These are phyloP conservation scores for Trypanosoma melophagium DNA, from an alignment of 208 protist genomes.

Conservation along the genomic window DNA sequence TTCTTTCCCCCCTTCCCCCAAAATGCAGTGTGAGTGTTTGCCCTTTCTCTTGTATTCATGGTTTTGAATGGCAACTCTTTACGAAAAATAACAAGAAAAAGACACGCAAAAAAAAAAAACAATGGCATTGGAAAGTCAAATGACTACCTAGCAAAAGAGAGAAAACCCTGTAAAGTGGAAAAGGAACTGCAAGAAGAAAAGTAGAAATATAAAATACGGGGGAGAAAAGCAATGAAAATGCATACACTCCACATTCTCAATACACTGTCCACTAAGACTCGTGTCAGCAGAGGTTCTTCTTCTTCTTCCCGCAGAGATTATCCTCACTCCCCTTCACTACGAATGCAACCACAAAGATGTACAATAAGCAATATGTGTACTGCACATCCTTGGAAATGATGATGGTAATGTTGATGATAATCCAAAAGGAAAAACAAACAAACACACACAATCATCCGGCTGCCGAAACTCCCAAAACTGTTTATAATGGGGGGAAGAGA, in stretches of 20 bases:
- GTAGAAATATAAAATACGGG: slow-evolving; percentile 12
- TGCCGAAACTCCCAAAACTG: background rate
- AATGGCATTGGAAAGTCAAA: background rate
- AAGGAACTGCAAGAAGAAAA: background rate
- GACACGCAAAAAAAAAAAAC: too few species aligned
- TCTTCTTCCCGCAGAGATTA: background rate
- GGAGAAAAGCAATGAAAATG: slow-evolving; percentile 16
- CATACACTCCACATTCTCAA: background rate
- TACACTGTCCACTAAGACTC: too few species aligned
- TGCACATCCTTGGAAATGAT: slow-evolving; percentile 2
- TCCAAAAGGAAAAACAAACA: slow-evolving; percentile 15
- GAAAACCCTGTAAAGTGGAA: background rate
- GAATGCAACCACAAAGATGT: too few species aligned
- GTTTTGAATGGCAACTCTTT: too few species aligned
- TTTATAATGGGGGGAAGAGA: background rate
- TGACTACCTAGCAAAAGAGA: slow-evolving; percentile 1
- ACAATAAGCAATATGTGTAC: too few species aligned
- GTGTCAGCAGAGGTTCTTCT: background rate
- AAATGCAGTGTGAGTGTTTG: too few species aligned
- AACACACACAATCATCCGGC: background rate
- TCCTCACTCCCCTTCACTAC: too few species aligned
- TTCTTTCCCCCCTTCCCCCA: too few species aligned
- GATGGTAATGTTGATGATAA: slow-evolving; percentile 11
- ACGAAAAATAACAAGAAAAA: too few species aligned
- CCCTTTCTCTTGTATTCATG: too few species aligned